Conservation (phyloP, 139 green algal genomes). For the Coccomyxa sp. region DNA sequence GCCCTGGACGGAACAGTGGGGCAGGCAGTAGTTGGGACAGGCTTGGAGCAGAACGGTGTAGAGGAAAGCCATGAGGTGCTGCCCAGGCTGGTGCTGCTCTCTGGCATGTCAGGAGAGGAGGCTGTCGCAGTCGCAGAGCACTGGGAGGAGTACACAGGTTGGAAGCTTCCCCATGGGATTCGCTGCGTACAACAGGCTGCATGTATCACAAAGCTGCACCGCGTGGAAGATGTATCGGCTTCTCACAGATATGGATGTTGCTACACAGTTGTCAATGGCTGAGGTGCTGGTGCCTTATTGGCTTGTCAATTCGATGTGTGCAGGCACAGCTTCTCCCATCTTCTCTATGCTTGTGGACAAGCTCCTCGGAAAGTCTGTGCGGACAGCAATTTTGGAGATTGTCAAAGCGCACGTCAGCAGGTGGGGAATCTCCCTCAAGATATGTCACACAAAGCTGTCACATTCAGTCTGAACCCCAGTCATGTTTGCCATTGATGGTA, state of each 20-base stretch:
- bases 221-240: background rate
- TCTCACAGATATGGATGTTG: no score
- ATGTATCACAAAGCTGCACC: background rate
- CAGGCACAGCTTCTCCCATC: background rate
- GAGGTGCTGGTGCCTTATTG: no score
- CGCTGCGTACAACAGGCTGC: background rate
- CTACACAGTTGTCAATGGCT: no score
- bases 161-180: background rate
- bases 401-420: background rate
- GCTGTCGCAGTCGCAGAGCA: background rate
- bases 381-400: background rate
- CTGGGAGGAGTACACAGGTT: background rate
- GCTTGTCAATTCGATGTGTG: background rate
- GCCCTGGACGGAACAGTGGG: background rate
- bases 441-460: no score
- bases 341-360: background rate
- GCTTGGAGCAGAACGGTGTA: no score
- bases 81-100: background rate
- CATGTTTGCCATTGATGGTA: no score
- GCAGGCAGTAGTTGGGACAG: background rate
- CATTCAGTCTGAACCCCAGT: no score
- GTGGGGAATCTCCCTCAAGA: background rate
- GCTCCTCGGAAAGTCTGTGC: background rate
- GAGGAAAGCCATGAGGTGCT: background rate
- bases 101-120: background rate